Evolutionary conservation across 1,284 basidiomycete species (phyloP), one percentile per base, ranked within the genome.

Genomic region (Pascua sp.): DNA sequence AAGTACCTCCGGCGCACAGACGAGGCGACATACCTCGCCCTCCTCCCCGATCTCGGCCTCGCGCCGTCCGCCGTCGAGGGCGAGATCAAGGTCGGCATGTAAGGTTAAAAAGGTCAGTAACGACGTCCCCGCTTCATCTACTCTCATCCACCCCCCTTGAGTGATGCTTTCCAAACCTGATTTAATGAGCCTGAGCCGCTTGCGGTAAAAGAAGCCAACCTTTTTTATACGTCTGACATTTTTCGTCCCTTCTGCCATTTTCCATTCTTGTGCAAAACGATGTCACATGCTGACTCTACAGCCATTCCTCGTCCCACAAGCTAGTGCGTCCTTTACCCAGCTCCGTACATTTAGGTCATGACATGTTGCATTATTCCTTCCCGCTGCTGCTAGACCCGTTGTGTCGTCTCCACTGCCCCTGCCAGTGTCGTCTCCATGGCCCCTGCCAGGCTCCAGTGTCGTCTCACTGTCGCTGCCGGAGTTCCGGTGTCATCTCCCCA

Each of bases 41-140:
- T 91, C 40, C 80, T 98, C 54, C 80, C 82, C 41, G 85, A 87
- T 57, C 80, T 95, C 37, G 94, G 88, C 2, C 74, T 97, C 48
- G 86, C 92, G 66, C 81, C 84, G 24, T 81, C 82, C 62, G 86
- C 87, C 24, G 90, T 97, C 7, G 92, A 96, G 77, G 93, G 93
- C 47, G 93, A 97, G 73, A 78, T 96, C 42, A 81, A 86, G 56
- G 81, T 90, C 40, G 55, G 57, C 48, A 58, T 67, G 52, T 62
- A 59, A 64, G 16, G 24, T 32, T 32, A 7, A 32, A 32, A 32
- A 32, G 24, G 60, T 62, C 18, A 63, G 42, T 51, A 32, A 32
- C 7, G 24, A 32, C 7, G 24, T n/a, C 24, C 24, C 24, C 24
- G 39, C 11, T 41, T 44, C 43, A 15, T 16, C 36, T 45, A 49